Conservation (phyloP, 1,284 basidiomycete species). For the Cryptococcus wingfieldii region DNA sequence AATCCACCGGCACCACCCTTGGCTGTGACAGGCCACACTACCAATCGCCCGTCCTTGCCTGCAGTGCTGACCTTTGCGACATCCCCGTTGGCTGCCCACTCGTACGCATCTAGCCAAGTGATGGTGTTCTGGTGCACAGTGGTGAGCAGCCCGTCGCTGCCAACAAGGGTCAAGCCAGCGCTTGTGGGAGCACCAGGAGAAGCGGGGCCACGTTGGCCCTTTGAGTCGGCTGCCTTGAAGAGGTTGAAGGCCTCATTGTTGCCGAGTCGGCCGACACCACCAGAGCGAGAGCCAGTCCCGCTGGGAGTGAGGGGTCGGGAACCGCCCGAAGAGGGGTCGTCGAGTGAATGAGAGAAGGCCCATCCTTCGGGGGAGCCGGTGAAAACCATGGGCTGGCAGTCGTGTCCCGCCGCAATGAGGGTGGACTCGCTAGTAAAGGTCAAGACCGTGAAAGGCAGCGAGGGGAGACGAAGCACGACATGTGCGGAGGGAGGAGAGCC, state of each 20-base stretch:
- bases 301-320: conserved; percentile 42
- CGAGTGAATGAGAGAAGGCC: conserved; percentile 72
- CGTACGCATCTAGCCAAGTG: conserved; percentile 78
- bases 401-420: conserved; percentile 90
- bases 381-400: conserved; percentile 91
- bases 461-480: conserved; percentile 67
- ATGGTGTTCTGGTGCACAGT: conserved; percentile 99
- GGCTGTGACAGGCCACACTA: conserved; percentile 70
- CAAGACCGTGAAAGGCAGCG: conserved; percentile 75
- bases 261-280: conserved; percentile 62
- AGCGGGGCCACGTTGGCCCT: conserved; percentile 57
- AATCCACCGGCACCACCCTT: conserved; percentile 17
- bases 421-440: conserved; percentile 76
- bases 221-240: conserved; percentile 87
- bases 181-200: conserved; percentile 45
- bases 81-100: conserved; percentile 57
- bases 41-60: conserved; percentile 92
- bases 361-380: conserved; percentile 68
- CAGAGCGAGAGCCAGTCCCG: conserved; percentile 44
- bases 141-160: conserved; percentile 59
- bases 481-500: conserved; percentile 53
- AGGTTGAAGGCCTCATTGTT: conserved; percentile 94
- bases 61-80: conserved; percentile 79
- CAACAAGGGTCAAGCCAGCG: conserved; percentile 33
- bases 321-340: conserved; percentile 59